These are phyloP conservation scores for Leucoagaricus sp. DNA, from an alignment of 1,284 basidiomycete species.

Conservation along the genomic window DNA sequence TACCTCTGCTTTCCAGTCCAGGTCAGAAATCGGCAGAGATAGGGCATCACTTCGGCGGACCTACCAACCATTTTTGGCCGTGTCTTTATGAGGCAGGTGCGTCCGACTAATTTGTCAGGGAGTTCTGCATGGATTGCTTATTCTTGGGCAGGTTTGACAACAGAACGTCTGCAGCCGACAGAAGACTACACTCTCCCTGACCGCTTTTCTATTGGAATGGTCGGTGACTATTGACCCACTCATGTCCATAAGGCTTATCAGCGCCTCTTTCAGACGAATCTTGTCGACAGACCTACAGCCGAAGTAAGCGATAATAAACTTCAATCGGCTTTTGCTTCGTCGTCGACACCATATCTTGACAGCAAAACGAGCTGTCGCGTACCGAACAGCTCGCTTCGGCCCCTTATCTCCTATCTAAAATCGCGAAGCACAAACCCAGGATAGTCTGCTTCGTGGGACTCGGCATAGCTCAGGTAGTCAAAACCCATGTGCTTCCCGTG, in stretches of 20 bases:
- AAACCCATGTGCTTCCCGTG: constrained; percentile 31
- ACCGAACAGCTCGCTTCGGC: constrained; percentile 54
- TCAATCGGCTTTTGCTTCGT: background rate
- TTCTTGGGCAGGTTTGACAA: constrained; percentile 47
- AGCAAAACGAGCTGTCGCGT: constrained; percentile 62
- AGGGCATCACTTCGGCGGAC: constrained; percentile 74
- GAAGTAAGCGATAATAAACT: constrained; percentile 36
- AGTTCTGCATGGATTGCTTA: too few relatives aligned
- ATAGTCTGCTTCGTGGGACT: constrained; percentile 76
- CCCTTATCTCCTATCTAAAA: constrained; percentile 54
- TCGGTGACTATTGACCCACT: constrained; percentile 23
- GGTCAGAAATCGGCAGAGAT: constrained; percentile 59
- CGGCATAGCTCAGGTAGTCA: constrained; percentile 62
- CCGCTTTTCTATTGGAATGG: constrained; percentile 52
- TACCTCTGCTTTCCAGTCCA: constrained; percentile 39
- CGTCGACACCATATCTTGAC: background rate
- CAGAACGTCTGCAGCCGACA: constrained; percentile 41
- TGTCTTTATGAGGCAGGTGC: constrained; percentile 56
- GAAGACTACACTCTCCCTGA: constrained; percentile 50
- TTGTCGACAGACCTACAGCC: constrained; percentile 58
- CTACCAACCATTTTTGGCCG: constrained; percentile 70
- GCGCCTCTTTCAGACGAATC: constrained; percentile 58
- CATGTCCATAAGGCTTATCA: background rate
- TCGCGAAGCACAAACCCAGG: constrained; percentile 52
- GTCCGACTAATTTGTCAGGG: too few relatives aligned